Conservation (phyloP, 805 yeast genomes). For the Kodamaea kakaduensis region DNA sequence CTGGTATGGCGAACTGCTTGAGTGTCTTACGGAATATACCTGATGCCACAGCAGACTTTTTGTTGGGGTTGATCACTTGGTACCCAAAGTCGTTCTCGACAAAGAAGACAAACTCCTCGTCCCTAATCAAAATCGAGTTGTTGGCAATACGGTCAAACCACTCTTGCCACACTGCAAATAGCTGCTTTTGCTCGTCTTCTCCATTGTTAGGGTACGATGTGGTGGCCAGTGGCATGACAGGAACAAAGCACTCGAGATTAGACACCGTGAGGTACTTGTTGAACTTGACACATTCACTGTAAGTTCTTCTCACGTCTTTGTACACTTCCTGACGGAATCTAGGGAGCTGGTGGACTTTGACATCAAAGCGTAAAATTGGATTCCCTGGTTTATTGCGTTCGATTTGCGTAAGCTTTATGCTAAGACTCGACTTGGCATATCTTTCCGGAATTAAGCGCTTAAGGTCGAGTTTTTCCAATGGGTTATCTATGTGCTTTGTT, state of each 20-base stretch:
- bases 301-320: slow-evolving; percentile 75
- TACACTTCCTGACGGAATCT: slow-evolving; percentile 67
- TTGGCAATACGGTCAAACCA: slow-evolving; percentile 77
- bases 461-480: slow-evolving; percentile 20
- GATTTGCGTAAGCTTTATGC: slow-evolving; percentile 58
- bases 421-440: slow-evolving; percentile 40
- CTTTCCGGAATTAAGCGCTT: slow-evolving; percentile 50
- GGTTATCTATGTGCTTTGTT: too few species aligned
- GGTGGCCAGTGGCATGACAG: slow-evolving; percentile 72
- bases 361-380: slow-evolving; percentile 74
- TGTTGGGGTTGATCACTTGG: slow-evolving; percentile 55
- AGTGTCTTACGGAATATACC: slow-evolving; percentile 86
- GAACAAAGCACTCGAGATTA: slow-evolving; percentile 89
- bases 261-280: slow-evolving; percentile 75
- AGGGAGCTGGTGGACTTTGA: slow-evolving; percentile 52
- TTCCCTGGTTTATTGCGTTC: slow-evolving; percentile 73
- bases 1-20: slow-evolving; percentile 89
- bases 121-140: slow-evolving; percentile 78
- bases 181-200: slow-evolving; percentile 66
- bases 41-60: slow-evolving; percentile 62
- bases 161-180: slow-evolving; percentile 60
- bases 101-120: slow-evolving; percentile 84
- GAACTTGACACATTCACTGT: slow-evolving; percentile 69
- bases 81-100: slow-evolving; percentile 72
- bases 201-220: slow-evolving; percentile 83